A percentile compares a stretch with the other conserved stretches of the same genome.
Evolutionary conservation across 768 basidiomycete genomes (phyloP).

Genomic region (Leccinum rimulosum): DNA sequence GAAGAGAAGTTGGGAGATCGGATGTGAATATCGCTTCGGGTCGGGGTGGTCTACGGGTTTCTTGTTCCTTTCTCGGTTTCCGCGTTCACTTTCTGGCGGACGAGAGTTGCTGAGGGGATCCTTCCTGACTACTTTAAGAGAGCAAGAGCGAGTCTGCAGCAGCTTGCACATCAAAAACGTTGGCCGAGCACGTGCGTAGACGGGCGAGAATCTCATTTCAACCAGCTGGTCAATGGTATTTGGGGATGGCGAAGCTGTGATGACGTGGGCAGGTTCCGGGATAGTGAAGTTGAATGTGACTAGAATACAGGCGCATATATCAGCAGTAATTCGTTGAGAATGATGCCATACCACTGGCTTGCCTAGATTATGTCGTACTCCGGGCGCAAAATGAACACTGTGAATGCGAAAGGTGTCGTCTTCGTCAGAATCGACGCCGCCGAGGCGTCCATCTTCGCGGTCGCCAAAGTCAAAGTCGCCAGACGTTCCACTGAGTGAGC

Average conservation of each 20-base stretch:
- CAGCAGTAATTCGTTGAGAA: neutral
- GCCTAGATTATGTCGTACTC: constrained; percentile 64
- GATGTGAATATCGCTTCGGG: constrained; percentile 47
- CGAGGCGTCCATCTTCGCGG: constrained; percentile 39
- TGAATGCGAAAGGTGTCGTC: constrained; percentile 32
- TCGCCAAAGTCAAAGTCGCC: constrained; percentile 66
- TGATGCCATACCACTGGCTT: constrained; percentile 44
- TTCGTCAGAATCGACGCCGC: constrained; percentile 36
- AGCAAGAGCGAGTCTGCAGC: constrained; percentile 36
- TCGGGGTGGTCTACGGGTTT: no score
- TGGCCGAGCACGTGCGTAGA: constrained; percentile 68
- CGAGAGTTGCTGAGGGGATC: no score
- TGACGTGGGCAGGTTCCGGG: constrained; percentile 10
- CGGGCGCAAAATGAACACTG: constrained; percentile 15
- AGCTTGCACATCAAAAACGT: constrained; percentile 60
- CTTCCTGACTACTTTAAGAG: no score
- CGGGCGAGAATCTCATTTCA: constrained; percentile 90
- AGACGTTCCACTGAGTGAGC: constrained; percentile 36
- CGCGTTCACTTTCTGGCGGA: no score
- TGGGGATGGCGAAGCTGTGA: constrained; percentile 63
- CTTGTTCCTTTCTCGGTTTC: no score
- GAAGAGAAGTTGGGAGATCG: no score
- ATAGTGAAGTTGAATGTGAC: constrained; percentile 10
- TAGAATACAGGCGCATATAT: neutral
- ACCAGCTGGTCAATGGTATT: constrained; percentile 90